phyloP scores from a whole-genome alignment of 2,329 filamentous ascomycete genomes.

The Phaeosphaeriaceae sp. region DNA sequence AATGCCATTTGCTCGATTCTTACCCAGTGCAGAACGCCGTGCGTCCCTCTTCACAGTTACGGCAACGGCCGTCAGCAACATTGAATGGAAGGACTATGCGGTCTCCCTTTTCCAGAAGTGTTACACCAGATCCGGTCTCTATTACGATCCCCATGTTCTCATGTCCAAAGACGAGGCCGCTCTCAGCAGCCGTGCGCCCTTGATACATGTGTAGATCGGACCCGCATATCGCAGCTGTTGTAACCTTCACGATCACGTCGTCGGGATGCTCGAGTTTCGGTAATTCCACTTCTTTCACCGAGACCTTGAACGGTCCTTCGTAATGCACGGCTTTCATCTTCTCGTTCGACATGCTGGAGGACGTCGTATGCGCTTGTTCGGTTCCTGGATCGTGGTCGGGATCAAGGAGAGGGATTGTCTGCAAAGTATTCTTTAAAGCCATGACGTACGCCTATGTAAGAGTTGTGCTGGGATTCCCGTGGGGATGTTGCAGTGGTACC shows the following conservation, averaged over 20 bases:
- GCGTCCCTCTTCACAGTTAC: slow-evolving; percentile 69
- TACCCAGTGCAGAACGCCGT: slow-evolving; percentile 70
- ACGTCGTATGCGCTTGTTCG: slow-evolving; percentile 10
- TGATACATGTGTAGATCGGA: slow-evolving; percentile 67
- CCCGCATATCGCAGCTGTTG: slow-evolving; percentile 67
- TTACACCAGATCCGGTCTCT: slow-evolving; percentile 65
- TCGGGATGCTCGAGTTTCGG: slow-evolving; percentile 69
- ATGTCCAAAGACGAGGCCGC: slow-evolving; percentile 68
- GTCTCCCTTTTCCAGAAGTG: slow-evolving; percentile 67
- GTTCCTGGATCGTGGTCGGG: slow-evolving; percentile 20
- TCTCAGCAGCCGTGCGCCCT: slow-evolving; percentile 67
- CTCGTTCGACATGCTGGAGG: slow-evolving; percentile 16
- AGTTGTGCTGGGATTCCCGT: not conserved
- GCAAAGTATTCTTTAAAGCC: slow-evolving; percentile 10
- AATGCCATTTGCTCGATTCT: not conserved
- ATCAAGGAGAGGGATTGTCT: slow-evolving; percentile 18
- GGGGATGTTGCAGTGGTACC: slow-evolving; percentile 3
- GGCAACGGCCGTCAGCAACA: slow-evolving; percentile 58
- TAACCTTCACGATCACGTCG: slow-evolving; percentile 70
- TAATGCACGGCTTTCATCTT: slow-evolving; percentile 71
- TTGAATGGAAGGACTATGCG: slow-evolving; percentile 72
- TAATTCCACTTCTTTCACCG: slow-evolving; percentile 65
- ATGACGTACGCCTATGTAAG: slow-evolving; percentile 5
- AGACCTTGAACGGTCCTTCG: slow-evolving; percentile 67
- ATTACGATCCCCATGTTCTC: slow-evolving; percentile 68